Evolutionary conservation across 2,329 filamentous ascomycete species (phyloP).

Genomic region (Pestalotiopsis sp.): DNA sequence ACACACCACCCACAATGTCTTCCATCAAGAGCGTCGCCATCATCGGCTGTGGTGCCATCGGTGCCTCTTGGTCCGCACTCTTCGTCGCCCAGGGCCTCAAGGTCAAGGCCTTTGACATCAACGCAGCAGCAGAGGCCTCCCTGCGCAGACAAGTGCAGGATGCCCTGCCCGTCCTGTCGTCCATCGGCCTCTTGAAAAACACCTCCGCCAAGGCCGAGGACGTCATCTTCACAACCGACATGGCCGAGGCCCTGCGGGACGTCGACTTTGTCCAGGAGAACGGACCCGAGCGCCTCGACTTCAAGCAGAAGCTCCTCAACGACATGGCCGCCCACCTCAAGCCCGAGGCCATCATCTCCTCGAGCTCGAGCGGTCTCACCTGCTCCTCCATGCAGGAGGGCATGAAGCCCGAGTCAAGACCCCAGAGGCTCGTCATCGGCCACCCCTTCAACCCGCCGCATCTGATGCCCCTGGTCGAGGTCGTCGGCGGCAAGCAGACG

Average conservation of each 20-base stretch:
- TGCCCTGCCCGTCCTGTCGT: conserved; percentile 16
- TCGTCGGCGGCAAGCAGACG: conserved; percentile 40
- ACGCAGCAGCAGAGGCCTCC: conserved; percentile 15
- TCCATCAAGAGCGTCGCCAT: conserved; percentile 15
- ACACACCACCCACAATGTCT: not conserved
- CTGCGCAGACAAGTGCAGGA: conserved; percentile 8
- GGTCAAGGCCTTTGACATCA: conserved; percentile 17
- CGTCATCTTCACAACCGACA: conserved; percentile 18
- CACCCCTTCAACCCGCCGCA: conserved; percentile 53
- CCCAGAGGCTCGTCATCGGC: conserved; percentile 41
- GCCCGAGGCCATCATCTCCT: conserved; percentile 39
- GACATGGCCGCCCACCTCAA: conserved; percentile 33
- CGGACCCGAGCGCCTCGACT: conserved; percentile 39
- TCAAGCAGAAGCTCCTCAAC: conserved; percentile 39
- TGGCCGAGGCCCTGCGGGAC: conserved; percentile 13
- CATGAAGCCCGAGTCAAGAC: conserved; percentile 20
- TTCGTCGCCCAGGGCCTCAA: conserved; percentile 16
- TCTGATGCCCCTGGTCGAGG: conserved; percentile 48
- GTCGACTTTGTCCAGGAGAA: conserved; percentile 29
- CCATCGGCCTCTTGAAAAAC: conserved; percentile 17
- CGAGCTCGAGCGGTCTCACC: conserved; percentile 40
- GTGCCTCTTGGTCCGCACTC: conserved; percentile 16
- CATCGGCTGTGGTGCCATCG: conserved; percentile 17
- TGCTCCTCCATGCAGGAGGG: conserved; percentile 31
- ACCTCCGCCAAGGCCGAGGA: conserved; percentile 15